phyloP scores from a whole-genome alignment of 192 early-diverging fungal genomes.

The Coemansia sp. region DNA sequence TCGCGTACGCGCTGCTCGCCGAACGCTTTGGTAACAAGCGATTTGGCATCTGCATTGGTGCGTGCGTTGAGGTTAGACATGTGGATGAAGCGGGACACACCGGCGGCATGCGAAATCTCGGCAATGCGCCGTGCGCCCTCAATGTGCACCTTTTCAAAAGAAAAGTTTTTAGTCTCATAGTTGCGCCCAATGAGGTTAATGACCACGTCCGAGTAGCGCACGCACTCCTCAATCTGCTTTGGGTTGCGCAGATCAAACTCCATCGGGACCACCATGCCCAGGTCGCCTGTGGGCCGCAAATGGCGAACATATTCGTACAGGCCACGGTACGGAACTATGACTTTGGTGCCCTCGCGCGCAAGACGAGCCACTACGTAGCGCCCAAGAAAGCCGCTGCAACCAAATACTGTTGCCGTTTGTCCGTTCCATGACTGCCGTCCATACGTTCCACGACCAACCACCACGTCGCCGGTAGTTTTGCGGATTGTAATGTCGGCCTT shows the following conservation, averaged over 20 bases:
- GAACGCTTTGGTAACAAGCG: constrained; percentile 84
- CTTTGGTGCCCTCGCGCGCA: constrained; percentile 86
- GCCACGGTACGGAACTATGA: constrained; percentile 87
- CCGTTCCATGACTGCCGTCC: constrained; percentile 83
- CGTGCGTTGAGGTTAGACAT: constrained; percentile 83
- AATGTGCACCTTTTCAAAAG: constrained; percentile 79
- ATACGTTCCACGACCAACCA: constrained; percentile 62
- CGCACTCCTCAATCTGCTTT: constrained; percentile 73
- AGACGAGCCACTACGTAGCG: constrained; percentile 91
- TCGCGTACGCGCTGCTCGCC: constrained; percentile 88
- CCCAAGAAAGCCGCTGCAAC: constrained; percentile 93
- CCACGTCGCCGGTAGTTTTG: constrained; percentile 44
- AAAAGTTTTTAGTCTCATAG: constrained; percentile 93
- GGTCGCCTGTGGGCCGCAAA: constrained; percentile 90
- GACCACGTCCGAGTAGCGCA: constrained; percentile 93
- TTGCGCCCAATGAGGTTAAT: constrained; percentile 93
- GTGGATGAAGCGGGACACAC: constrained; percentile 85
- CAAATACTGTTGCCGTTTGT: constrained; percentile 91
- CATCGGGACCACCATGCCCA: constrained; percentile 89
- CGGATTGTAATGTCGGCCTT: constrained; percentile 50
- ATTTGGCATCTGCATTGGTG: constrained; percentile 71
- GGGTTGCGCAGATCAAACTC: constrained; percentile 90
- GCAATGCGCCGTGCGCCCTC: constrained; percentile 82
- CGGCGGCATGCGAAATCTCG: constrained; percentile 70
- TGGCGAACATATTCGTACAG: constrained; percentile 81